Conservation (phyloP, 108 stramenopile genomes). For the Cyclotella atomus region DNA sequence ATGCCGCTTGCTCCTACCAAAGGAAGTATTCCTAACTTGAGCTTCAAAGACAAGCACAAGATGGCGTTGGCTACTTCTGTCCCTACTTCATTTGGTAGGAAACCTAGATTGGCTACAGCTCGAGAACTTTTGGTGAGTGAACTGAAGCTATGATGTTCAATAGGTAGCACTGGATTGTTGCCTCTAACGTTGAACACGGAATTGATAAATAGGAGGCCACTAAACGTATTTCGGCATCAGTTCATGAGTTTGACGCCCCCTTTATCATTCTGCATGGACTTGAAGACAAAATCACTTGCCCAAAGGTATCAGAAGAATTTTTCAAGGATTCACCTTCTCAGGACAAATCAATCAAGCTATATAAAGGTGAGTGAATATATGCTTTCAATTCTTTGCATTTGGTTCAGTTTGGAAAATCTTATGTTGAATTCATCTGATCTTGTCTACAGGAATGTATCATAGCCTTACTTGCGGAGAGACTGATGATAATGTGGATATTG, state of each 20-base stretch:
- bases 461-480: slow-evolving; percentile 44
- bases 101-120: slow-evolving; percentile 70
- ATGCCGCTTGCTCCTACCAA: slow-evolving; percentile 56
- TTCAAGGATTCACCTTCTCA: slow-evolving; percentile 61
- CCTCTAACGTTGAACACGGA: no score
- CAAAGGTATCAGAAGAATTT: slow-evolving; percentile 56
- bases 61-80: slow-evolving; percentile 23
- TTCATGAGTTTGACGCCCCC: slow-evolving; percentile 59
- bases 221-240: slow-evolving; percentile 46
- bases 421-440: background rate
- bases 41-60: slow-evolving; percentile 59
- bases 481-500: slow-evolving; percentile 44
- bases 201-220: slow-evolving; percentile 35
- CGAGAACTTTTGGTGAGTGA: slow-evolving; percentile 63
- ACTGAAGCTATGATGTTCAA: background rate
- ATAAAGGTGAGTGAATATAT: slow-evolving; percentile 48
- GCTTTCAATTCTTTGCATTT: background rate
- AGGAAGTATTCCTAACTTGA: slow-evolving; percentile 44
- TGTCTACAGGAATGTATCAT: slow-evolving; percentile 42
- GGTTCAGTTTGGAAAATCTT: no score
- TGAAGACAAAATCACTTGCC: slow-evolving; percentile 66
- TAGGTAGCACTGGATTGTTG: no score
- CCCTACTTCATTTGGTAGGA: slow-evolving; percentile 52
- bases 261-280: slow-evolving; percentile 71
- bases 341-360: slow-evolving; percentile 66